Evolutionary conservation across 2,329 filamentous ascomycete species (phyloP), one percentile per base, ranked within the genome.

Genomic region (Trichoderma koningiopsis): DNA sequence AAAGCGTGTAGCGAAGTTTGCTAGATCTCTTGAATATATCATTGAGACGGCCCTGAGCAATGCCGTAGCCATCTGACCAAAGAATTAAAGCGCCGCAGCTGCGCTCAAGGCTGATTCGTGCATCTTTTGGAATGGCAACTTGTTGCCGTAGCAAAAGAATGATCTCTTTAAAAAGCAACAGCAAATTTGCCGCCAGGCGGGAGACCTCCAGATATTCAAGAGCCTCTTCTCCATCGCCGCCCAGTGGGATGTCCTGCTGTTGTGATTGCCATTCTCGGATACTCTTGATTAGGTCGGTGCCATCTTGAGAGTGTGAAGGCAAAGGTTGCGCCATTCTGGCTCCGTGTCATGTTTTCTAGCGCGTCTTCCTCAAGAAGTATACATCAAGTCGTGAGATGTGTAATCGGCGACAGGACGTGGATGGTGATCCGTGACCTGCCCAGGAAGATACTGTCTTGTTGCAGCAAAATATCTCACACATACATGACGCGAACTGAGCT

Each of bases 1-100:
- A 19, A 1, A 29, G 0, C 1, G 35, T 56, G 29, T 43, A 27
- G 0, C 61, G 61, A 5, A 64, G 61, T 8, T 64, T 64, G 22
- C 52, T 6, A 2, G 61, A 64, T 10, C 29, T 55, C 22, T 56
- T 43, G 4, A 64, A 43, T 7, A 27, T 14, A 16, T 22, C 13
- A 22, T 64, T 64, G 0, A 64, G 49, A 40, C 27, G 24, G 1
- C 61, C 61, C 24, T 64, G 49, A 0, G 61, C 5, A 8, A 64
- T 64, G 0, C 61, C 61, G 31, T 56, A 64, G 5, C 61, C 61
- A 40, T 56, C 52, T 13, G 49, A 64, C 61, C 61, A 64, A 0
- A 64, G 27, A 10, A 64, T 56, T 52, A 64, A 10, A 43, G 61
- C 61, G n/a, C 49, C 56, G 13, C 33, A 64, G 8, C 61, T 64